Evolutionary conservation across 2,329 filamentous ascomycete genomes (phyloP).

Genomic region (Phialemoniopsis sp.): DNA sequence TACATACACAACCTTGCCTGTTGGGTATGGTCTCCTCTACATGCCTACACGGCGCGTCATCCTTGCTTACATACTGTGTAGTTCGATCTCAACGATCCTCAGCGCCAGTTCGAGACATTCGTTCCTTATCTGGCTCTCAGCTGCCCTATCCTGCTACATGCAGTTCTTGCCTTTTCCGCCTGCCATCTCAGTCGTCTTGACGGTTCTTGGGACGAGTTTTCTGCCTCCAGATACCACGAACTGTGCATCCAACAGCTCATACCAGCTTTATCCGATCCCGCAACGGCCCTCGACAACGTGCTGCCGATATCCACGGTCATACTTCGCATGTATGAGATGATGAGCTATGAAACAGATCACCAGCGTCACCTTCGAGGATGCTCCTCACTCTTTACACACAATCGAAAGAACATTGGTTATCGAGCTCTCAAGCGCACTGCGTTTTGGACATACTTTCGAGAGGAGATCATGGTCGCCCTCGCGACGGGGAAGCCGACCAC

Average conservation of each 20-base stretch:
- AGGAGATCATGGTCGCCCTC: constrained; percentile 2
- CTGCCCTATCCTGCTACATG: constrained; percentile 1
- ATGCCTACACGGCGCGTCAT: too few species aligned
- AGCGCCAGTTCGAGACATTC: constrained; percentile 1
- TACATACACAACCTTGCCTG: constrained; percentile 1
- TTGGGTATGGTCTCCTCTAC: not conserved
- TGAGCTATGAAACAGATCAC: not conserved
- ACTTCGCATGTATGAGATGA: constrained; percentile 3
- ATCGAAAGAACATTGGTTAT: not conserved
- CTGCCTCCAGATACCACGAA: not conserved
- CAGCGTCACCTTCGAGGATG: constrained; percentile 1
- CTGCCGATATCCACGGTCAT: constrained; percentile 1
- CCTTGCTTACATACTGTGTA: not conserved
- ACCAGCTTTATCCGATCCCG: not conserved
- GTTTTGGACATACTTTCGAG: constrained; percentile 1
- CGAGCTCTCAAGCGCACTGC: constrained; percentile 1
- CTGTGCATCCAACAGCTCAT: constrained; percentile 1
- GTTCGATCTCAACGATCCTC: constrained; percentile 1
- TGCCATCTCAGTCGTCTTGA: not conserved
- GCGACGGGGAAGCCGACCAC: not conserved
- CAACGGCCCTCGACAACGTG: not conserved
- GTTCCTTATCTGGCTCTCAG: constrained; percentile 1
- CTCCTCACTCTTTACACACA: constrained; percentile 1
- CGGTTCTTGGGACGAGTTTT: not conserved
- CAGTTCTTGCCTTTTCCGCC: constrained; percentile 1